Conservation (phyloP, 495 filamentous ascomycete genomes). For the Trichocladium uniseriatum region DNA sequence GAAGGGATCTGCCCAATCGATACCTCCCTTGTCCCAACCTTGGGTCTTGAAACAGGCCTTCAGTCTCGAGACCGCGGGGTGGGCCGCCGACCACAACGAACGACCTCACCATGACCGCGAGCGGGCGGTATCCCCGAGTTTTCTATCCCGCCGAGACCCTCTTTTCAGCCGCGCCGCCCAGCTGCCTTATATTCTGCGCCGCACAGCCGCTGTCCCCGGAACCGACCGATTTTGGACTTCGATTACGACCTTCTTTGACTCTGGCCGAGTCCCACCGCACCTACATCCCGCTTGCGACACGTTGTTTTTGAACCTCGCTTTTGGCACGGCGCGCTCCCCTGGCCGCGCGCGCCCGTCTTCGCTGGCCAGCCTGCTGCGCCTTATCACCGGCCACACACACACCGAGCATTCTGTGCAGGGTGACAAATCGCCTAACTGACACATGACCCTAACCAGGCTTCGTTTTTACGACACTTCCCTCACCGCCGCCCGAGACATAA, state of each 20-base stretch:
- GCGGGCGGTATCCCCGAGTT: not conserved
- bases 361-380: not conserved
- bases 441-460: conserved; percentile 24
- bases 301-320: not conserved
- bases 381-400: conserved; percentile 11
- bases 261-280: conserved; percentile 6
- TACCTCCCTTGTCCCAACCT: conserved; percentile 12
- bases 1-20: conserved; percentile 7
- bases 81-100: conserved; percentile 8
- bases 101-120: conserved; percentile 1
- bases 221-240: conserved; percentile 3
- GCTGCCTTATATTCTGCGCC: conserved; percentile 22
- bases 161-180: not conserved
- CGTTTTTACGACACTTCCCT: conserved; percentile 17
- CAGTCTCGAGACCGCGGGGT: conserved; percentile 15
- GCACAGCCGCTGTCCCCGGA: conserved; percentile 12
- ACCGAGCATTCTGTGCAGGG: conserved; percentile 12
- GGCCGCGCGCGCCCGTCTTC: conserved; percentile 3
- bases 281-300: not conserved
- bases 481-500: conserved; percentile 2
- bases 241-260: conserved; percentile 5
- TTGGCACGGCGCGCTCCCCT: not conserved
- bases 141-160: conserved; percentile 2
- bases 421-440: conserved; percentile 25
- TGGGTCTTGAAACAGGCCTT: conserved; percentile 16